phyloP scores from a whole-genome alignment of 2,329 filamentous ascomycete genomes.

The Gyromitra esculenta region DNA sequence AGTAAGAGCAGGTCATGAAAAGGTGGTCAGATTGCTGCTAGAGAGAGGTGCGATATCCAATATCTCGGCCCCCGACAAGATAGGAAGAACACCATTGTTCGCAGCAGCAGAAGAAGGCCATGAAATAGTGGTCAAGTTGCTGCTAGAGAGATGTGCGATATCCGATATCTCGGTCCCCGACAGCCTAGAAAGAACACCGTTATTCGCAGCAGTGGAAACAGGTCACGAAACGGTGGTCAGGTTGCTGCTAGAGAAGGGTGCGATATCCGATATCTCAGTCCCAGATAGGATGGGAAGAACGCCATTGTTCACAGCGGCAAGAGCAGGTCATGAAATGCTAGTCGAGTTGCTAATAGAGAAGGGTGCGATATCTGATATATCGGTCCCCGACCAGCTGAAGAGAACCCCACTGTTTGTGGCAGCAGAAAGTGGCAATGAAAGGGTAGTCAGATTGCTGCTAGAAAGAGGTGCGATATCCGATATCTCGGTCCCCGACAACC shows the following conservation, averaged over 20 bases:
- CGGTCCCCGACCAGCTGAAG: no score
- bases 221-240: not conserved
- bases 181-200: not conserved
- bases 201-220: not conserved
- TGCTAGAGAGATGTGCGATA: slow-evolving; percentile 10
- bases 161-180: not conserved
- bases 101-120: not conserved
- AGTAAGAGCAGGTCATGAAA: not conserved
- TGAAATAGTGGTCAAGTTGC: not conserved
- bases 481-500: not conserved
- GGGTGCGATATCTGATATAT: not conserved
- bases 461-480: slow-evolving; percentile 14
- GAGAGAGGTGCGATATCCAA: not conserved
- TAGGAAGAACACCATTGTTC: not conserved
- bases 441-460: slow-evolving; percentile 2
- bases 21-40: no score
- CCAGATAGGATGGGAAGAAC: not conserved
- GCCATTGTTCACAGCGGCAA: not conserved
- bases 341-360: slow-evolving; percentile 5
- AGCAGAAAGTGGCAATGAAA: not conserved
- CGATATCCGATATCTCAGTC: not conserved
- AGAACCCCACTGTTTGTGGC: not conserved
- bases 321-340: not conserved
- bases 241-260: slow-evolving; percentile 15
- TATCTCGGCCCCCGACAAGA: not conserved